Evolutionary conservation across 176 grass and related monocot species (phyloP), one percentile per base, ranked within the genome.

Genomic region (Triticum aestivum): DNA sequence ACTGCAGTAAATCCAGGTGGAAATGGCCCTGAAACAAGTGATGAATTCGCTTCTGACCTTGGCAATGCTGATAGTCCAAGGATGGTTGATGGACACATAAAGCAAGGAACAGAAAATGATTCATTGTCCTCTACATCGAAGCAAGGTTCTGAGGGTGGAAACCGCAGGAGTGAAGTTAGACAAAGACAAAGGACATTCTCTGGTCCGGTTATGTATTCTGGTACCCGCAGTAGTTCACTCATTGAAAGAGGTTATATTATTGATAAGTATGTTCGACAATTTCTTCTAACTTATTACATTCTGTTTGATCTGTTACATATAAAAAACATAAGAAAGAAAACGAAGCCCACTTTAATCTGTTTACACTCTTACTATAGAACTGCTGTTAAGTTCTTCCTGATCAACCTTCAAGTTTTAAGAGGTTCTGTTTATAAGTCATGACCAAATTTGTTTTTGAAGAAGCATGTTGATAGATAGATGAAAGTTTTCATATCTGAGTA

Each of bases 101-200:
- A 79, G 20, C 59, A 33, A 63, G 87, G 27, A 86, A 26, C 80
- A 69, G 88, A 87, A 94, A 82, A 86, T 65, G 75, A 77, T 86
- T 86, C 42, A 11, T 65, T 83, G 10, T 82, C 82, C 62, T 88
- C 93, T 79, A 93, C 90, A 84, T 91, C 71, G 11, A 95, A 93
- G 70, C 82, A 90, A 61, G 71, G 82, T 71, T 58, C 82, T 63
- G 90, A 92, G 18, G 56, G 49, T 4, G 86, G 86, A 71, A 84
- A 81, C 10, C 37, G 26, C 63, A 91, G 65, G 66, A 81, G 65
- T 87, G 86, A 92, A 80, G 79, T 79, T 67, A 81, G 86, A 84
- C 89, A 75, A 75, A 75, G 26, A 84, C 81, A 85, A 61, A 87
- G 89, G 72, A 89, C 91, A 67, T 95, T 83, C 77, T 95, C 93